Evolutionary conservation across 805 yeast species (phyloP).

Genomic region (Lachancea meyersii): DNA sequence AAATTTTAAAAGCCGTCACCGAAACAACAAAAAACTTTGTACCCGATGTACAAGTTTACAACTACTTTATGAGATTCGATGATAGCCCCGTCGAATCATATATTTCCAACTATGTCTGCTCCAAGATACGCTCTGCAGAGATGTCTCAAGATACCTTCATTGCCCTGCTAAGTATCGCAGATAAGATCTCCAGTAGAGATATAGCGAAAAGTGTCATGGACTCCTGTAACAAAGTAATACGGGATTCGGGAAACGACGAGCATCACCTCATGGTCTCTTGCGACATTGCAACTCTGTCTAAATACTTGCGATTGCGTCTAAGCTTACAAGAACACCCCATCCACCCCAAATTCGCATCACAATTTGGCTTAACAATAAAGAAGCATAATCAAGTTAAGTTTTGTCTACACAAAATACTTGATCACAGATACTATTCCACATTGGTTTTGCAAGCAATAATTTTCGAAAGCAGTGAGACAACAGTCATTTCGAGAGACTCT

Average conservation of each 20-base stretch:
- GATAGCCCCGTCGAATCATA: slow-evolving; percentile 13
- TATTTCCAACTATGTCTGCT: slow-evolving; percentile 22
- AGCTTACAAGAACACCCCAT: background rate
- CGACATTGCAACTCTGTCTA: background rate
- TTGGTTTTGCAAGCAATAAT: background rate
- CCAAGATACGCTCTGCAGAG: slow-evolving; percentile 18
- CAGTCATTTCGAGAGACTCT: background rate
- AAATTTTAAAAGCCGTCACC: slow-evolving; percentile 14
- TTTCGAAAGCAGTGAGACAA: background rate
- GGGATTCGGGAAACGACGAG: background rate
- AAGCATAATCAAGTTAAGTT: background rate
- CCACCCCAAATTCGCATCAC: background rate
- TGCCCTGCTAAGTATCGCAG: slow-evolving; percentile 16
- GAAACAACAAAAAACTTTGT: slow-evolving; percentile 8
- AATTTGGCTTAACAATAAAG: background rate
- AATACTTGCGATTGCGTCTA: background rate
- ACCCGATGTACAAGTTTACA: slow-evolving; percentile 15
- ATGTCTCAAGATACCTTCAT: slow-evolving; percentile 13
- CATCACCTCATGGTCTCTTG: background rate
- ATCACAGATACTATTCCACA: background rate
- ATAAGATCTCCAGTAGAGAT: slow-evolving; percentile 11
- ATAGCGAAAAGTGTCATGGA: slow-evolving; percentile 18
- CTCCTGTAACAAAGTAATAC: slow-evolving; percentile 10
- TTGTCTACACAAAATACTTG: background rate
- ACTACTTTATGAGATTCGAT: slow-evolving; percentile 12